Conservation (phyloP, 139 green algal genomes). For the Limnomonas spitsbergensis region DNA sequence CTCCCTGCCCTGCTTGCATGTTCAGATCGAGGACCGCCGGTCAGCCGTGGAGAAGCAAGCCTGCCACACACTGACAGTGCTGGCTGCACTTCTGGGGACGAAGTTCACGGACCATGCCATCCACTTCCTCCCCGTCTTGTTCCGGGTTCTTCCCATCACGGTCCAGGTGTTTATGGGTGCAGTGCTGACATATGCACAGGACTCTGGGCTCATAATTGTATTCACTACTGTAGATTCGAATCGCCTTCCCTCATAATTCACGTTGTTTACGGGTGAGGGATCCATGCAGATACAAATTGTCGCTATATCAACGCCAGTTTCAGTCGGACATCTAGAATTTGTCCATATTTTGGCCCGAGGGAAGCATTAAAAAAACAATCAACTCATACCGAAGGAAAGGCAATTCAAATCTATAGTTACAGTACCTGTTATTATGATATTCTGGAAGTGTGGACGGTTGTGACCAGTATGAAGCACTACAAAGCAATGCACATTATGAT, state of each 20-base stretch:
- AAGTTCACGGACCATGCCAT: conserved; percentile 52
- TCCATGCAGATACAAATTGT: background rate
- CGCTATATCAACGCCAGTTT: too few relatives aligned
- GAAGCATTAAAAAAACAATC: too few relatives aligned
- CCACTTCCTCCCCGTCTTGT: conserved; percentile 57
- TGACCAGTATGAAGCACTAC: too few relatives aligned
- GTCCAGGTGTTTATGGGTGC: conserved; percentile 74
- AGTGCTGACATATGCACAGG: too few relatives aligned
- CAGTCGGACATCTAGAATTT: too few relatives aligned
- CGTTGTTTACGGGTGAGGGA: background rate
- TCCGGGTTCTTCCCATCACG: conserved; percentile 74
- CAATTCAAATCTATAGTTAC: too few relatives aligned
- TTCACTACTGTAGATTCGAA: too few relatives aligned
- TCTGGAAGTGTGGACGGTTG: too few relatives aligned
- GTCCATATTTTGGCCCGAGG: too few relatives aligned
- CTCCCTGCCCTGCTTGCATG: background rate
- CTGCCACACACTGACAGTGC: conserved; percentile 56
- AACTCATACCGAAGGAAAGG: too few relatives aligned
- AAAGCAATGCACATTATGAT: too few relatives aligned
- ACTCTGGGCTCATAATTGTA: background rate
- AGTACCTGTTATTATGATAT: too few relatives aligned
- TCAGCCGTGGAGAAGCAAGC: conserved; percentile 62
- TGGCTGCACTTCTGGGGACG: conserved; percentile 52
- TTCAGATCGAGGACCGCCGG: conserved; percentile 62
- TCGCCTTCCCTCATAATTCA: background rate